These are phyloP conservation scores for Cubamyces sp. DNA, from an alignment of 768 basidiomycete species.

Conservation along the genomic window DNA sequence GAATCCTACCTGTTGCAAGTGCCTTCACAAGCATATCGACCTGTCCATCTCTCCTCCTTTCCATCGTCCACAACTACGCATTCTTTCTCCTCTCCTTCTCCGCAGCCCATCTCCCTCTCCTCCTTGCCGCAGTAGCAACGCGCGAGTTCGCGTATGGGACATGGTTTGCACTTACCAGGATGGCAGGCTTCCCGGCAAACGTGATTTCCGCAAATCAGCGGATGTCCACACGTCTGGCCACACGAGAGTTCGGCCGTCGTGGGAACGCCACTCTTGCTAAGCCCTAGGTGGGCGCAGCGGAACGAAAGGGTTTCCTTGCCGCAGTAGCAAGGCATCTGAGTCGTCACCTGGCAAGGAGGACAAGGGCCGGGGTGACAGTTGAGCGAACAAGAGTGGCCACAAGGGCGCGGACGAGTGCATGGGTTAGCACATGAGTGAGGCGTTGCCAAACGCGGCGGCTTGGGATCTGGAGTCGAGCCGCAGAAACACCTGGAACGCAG, in stretches of 20 bases:
- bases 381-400: slow-evolving; percentile 82
- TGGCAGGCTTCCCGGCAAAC: slow-evolving; percentile 74
- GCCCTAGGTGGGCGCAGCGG: slow-evolving; percentile 54
- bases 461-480: slow-evolving; percentile 71
- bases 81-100: slow-evolving; percentile 52
- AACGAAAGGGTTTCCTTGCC: slow-evolving; percentile 59
- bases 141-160: slow-evolving; percentile 54
- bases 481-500: slow-evolving; percentile 77
- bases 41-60: slow-evolving; percentile 61
- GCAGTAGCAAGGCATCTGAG: slow-evolving; percentile 80
- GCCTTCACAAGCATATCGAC: slow-evolving; percentile 62
- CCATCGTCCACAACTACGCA: slow-evolving; percentile 43
- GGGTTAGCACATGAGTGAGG: slow-evolving; percentile 79
- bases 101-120: slow-evolving; percentile 63
- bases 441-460: slow-evolving; percentile 66
- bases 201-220: slow-evolving; percentile 75
- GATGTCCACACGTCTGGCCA: slow-evolving; percentile 41
- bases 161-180: slow-evolving; percentile 70
- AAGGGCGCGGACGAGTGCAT: slow-evolving; percentile 65
- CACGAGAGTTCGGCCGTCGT: slow-evolving; percentile 41
- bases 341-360: slow-evolving; percentile 87
- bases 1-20: slow-evolving; percentile 57
- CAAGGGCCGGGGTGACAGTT: slow-evolving; percentile 96
- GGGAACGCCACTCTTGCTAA: slow-evolving; percentile 25
- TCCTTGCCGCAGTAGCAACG: slow-evolving; percentile 85